phyloP scores from a whole-genome alignment of 768 basidiomycete genomes.

The Mycena alexandri region DNA sequence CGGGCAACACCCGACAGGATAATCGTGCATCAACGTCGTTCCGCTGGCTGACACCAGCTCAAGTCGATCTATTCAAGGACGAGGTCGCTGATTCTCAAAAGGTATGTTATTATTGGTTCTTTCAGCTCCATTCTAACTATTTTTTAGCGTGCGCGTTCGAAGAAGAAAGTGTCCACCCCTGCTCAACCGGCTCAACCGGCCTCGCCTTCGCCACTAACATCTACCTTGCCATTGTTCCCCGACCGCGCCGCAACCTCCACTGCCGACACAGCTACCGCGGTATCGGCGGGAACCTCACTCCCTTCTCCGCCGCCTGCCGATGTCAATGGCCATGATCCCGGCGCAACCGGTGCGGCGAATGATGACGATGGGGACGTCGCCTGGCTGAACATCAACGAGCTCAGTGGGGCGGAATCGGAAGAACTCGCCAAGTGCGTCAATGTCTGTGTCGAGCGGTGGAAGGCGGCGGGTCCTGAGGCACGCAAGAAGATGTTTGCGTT shows the following conservation, averaged over 20 bases:
- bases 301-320: too few species aligned
- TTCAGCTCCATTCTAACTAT: too few species aligned
- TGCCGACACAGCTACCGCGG: too few species aligned
- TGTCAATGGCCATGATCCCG: neutral
- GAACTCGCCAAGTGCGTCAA: conserved; percentile 24
- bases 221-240: too few species aligned
- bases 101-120: neutral
- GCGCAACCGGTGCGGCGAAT: neutral
- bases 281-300: too few species aligned
- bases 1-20: conserved; percentile 15
- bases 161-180: neutral
- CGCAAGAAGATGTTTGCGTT: conserved; percentile 41
- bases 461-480: conserved; percentile 35
- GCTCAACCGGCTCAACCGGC: too few species aligned
- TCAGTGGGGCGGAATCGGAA: conserved; percentile 31
- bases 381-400: conserved; percentile 39
- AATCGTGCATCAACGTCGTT: conserved; percentile 16
- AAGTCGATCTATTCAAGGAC: conserved; percentile 33
- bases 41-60: conserved; percentile 17
- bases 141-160: conserved; percentile 1
- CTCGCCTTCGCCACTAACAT: too few species aligned
- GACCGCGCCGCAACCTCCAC: too few species aligned
- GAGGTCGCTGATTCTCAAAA: conserved; percentile 25
- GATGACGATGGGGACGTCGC: conserved; percentile 26
- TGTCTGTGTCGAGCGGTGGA: conserved; percentile 40